Percentiles rank a stretch among this genome's conserved stretches.
These are phyloP conservation scores for Primulina tabacum DNA, from an alignment of 257 asterid genomes.

Conservation along the genomic window DNA sequence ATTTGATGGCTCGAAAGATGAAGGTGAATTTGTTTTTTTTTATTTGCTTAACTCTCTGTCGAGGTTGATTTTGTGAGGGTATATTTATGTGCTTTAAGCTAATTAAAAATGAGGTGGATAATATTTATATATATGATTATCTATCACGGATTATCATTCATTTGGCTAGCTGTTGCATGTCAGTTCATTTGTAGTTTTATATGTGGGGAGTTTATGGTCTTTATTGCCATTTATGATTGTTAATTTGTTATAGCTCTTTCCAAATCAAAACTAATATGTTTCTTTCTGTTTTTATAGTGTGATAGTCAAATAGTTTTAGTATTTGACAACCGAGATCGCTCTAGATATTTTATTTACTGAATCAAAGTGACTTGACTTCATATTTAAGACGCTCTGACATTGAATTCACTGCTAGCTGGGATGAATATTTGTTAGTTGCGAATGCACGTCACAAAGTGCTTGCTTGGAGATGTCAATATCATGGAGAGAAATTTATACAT, in stretches of 20 bases:
- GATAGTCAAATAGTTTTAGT: neutral
- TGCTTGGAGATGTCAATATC: neutral
- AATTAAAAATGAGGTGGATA: neutral
- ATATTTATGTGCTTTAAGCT: neutral
- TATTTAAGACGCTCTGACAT: neutral
- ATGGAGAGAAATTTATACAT: neutral
- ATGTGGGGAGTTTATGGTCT: neutral
- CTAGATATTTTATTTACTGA: neutral
- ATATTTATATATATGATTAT: neutral
- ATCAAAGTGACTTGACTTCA: neutral
- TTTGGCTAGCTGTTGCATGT: neutral
- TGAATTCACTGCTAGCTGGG: neutral
- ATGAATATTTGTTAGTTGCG: neutral
- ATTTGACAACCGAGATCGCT: neutral
- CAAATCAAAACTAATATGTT: no score
- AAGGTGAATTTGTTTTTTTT: slow-evolving; percentile 30
- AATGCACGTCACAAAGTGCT: neutral
- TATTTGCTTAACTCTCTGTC: neutral
- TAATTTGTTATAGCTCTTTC: neutral
- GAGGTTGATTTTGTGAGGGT: neutral
- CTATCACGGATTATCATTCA: neutral
- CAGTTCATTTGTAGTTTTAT: neutral
- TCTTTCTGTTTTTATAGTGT: neutral
- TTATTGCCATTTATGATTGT: neutral
- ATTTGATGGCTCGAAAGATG: slow-evolving; percentile 65